Percentiles rank a stretch among this genome's conserved stretches.
These are phyloP conservation scores for Candolleomyces efflorescens DNA, from an alignment of 768 basidiomycete species.

Conservation along the genomic window DNA sequence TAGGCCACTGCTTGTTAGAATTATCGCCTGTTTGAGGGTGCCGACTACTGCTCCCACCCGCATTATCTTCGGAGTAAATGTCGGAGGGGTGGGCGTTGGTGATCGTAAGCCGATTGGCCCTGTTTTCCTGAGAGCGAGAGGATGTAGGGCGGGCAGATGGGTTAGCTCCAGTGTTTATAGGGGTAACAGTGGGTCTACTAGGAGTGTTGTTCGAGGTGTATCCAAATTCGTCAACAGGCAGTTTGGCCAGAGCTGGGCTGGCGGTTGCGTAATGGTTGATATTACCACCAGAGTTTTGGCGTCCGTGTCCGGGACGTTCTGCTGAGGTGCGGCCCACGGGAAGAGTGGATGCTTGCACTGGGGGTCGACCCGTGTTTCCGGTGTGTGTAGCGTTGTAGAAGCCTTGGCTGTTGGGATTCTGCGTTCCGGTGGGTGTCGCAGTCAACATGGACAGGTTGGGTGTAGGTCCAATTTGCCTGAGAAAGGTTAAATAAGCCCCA, in stretches of 20 bases:
- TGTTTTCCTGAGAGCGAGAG: conserved; percentile 9
- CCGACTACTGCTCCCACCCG: conserved; percentile 12
- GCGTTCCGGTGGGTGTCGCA: conserved; percentile 4
- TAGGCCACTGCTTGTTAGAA: conserved; percentile 40
- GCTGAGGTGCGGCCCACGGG: conserved; percentile 4
- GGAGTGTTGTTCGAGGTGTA: neutral
- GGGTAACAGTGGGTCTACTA: neutral
- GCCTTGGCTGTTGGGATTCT: conserved; percentile 2
- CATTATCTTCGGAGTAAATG: conserved; percentile 4
- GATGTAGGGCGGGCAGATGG: neutral
- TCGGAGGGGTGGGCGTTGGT: conserved; percentile 28
- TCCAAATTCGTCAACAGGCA: neutral
- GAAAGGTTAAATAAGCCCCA: neutral
- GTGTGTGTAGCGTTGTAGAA: conserved; percentile 5
- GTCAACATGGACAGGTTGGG: conserved; percentile 42
- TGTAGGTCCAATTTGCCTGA: conserved; percentile 45
- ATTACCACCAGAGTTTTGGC: neutral
- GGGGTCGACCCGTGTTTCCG: neutral
- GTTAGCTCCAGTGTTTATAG: neutral
- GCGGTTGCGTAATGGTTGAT: neutral
- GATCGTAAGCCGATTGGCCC: conserved; percentile 34
- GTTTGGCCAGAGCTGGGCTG: neutral
- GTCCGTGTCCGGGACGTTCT: neutral
- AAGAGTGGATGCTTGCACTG: conserved; percentile 7
- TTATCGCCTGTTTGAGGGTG: conserved; percentile 8